Evolutionary conservation across 306 rosid genomes (phyloP).

Genomic region (Boehmeria nivea): DNA sequence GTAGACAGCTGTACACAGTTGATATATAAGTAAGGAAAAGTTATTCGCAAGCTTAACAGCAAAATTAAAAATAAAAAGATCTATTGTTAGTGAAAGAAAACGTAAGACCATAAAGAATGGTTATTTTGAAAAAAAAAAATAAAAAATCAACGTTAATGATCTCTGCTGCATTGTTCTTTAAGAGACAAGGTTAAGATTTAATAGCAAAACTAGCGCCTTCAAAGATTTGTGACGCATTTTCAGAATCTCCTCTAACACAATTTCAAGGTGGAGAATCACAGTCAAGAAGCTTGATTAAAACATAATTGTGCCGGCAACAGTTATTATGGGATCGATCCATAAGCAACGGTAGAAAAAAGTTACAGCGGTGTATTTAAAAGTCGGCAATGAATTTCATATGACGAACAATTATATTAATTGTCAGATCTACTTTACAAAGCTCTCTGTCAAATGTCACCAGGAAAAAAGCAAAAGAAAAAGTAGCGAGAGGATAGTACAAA

Average conservation of each 20-base stretch:
- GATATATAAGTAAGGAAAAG: neutral
- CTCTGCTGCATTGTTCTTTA: neutral
- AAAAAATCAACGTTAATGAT: neutral
- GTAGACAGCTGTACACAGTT: conserved; percentile 63
- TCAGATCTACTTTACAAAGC: neutral
- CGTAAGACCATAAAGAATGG: neutral
- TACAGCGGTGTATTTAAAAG: no score
- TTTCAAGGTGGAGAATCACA: neutral
- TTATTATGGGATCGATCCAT: neutral
- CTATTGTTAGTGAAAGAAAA: no score
- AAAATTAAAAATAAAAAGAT: neutral
- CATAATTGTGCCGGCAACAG: neutral
- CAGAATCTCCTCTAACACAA: no score
- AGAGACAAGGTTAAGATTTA: no score
- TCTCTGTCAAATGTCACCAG: neutral
- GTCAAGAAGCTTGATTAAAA: neutral
- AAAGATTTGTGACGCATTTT: no score
- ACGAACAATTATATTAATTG: neutral
- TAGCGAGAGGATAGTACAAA: neutral
- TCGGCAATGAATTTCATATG: no score
- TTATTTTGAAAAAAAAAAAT: neutral
- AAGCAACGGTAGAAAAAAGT: neutral
- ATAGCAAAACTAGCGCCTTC: no score
- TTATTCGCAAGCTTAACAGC: neutral
- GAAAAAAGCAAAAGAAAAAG: neutral